Evolutionary conservation across 495 filamentous ascomycete species (phyloP), one percentile per base, ranked within the genome.

Genomic region (Penicillium dipodomyicola): DNA sequence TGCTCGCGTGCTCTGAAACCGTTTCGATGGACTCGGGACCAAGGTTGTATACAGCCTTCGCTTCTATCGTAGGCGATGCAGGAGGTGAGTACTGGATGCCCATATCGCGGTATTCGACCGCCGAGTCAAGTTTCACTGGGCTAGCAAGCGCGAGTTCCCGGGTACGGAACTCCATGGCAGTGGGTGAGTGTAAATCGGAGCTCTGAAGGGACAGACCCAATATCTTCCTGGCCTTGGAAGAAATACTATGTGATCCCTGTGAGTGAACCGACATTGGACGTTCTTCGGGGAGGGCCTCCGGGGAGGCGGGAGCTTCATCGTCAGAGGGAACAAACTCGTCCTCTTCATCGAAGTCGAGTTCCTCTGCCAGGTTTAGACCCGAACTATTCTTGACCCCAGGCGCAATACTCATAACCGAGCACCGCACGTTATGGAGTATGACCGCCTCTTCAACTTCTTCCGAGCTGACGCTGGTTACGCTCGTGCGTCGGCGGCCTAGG

Each of bases 81-180:
- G 90, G 92, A 42, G 90, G 91, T 42, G 92, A 90, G 63, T 80
- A 91, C 68, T 96, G 92, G 40, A 89, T 80, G 3, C 85, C 90
- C n/a, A 80, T 80, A 67, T 95, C 89, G 39, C 80, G 80, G 69
- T 92, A 93, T 33, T 69, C 61, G 10, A 66, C 57, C 51, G 61
- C 20, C 11, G 48, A 29, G 3, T 59, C 39, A 8, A 32, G 20
- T 30, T 66, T 68, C 25, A 49, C 41, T 8, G 62, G 58, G 8
- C 52, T 63, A 12, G 29, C 37, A 12, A 53, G 22, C 14, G 33
- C 32, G 11, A 57, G 17, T 12, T 69, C 66, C 11, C 56, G n/a
- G 29, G 49, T 40, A 40, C 60, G 64, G 41, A 67, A 55, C 27
- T 65, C 68, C 2, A 59, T 35, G 4, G 62, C 67, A 27, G 61